These are phyloP conservation scores for Phytopythium ostracodes DNA, from an alignment of 352 stramenopile genomes.

Conservation along the genomic window DNA sequence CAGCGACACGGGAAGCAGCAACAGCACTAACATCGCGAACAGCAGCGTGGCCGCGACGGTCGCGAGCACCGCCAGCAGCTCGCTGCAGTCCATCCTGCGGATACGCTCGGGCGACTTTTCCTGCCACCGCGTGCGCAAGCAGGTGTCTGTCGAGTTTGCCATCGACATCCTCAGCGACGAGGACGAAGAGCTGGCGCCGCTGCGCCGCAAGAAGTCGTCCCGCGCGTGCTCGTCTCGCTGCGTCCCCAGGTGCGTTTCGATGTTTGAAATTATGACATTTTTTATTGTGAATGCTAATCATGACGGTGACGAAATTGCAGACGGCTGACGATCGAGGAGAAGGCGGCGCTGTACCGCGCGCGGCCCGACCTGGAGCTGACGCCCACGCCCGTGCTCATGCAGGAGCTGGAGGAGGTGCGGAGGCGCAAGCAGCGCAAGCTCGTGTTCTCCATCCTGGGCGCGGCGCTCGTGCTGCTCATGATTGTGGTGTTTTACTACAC, in stretches of 20 bases:
- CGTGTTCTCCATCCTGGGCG: conserved; percentile 63
- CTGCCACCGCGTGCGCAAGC: conserved; percentile 51
- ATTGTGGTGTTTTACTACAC: conserved; percentile 82
- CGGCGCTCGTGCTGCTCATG: conserved; percentile 63
- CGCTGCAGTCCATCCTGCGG: conserved; percentile 67
- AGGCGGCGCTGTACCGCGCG: conserved; percentile 62
- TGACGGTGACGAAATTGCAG: conserved; percentile 6
- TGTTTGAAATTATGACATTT: not conserved
- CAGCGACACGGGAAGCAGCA: conserved; percentile 51
- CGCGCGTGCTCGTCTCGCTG: conserved; percentile 39
- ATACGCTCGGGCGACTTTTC: conserved; percentile 32
- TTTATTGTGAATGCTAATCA: not conserved
- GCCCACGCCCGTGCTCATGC: conserved; percentile 52
- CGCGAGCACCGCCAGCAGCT: conserved; percentile 15
- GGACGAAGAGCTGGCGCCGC: conserved; percentile 32
- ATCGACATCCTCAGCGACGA: conserved; percentile 45
- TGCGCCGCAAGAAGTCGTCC: conserved; percentile 11
- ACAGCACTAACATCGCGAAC: conserved; percentile 13
- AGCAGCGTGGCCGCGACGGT: conserved; percentile 9
- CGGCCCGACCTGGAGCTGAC: conserved; percentile 66
- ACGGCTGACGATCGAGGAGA: conserved; percentile 73
- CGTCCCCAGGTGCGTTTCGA: conserved; percentile 39
- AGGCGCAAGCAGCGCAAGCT: conserved; percentile 58
- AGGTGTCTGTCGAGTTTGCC: conserved; percentile 62
- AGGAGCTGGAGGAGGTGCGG: conserved; percentile 58